Evolutionary conservation across 345 rosid genomes (phyloP), one percentile per base, ranked within the genome.

Genomic region (Eucalyptus marginata): DNA sequence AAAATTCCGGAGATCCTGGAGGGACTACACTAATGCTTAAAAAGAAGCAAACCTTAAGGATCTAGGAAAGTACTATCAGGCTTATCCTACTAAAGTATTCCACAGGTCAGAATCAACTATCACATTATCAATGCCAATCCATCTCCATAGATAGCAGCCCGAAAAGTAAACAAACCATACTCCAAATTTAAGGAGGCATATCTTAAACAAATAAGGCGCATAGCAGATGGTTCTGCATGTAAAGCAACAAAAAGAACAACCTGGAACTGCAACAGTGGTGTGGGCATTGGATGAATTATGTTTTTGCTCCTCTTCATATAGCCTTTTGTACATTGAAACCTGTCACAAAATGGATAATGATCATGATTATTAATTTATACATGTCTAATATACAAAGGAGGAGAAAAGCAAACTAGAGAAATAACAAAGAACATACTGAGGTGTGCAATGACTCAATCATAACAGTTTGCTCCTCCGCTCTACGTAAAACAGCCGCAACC

Each of bases 361-460:
- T 40, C 83, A 76, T 40, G 83, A 40, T 76, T 18, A 76, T 44
- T 86, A 52, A 51, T 51, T 29, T 31, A n/a, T 52, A 33, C 29
- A 40, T 50, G 31, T 2, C 18, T 88, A 13, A 44, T 49, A 88
- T 36, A 56, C 9, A 80, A 10, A 47, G 27, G 22, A 81, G 86
- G 56, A 80, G 59, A 58, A 36, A 87, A 27, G 43, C 43, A 62
- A 33, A 87, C 86, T 86, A 66, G 84, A 43, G 46, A 40, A 18
- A 50, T 18, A 83, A 64, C 86, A 66, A 90, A 64, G 89, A 85
- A 91, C 85, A 93, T 92, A 97, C 99, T 88, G 99, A 96, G 89
- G 96, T 54, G 91, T 96, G 99, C 88, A 97, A 94, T 18, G 99
- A 96, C 94, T 96, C 98, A 86, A 97, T 97, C 99, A 97, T 96